A percentile compares a stretch with the other conserved stretches of the same genome.
Evolutionary conservation across 257 asterid species (phyloP).

Genomic region (Penstemon barbatus): DNA sequence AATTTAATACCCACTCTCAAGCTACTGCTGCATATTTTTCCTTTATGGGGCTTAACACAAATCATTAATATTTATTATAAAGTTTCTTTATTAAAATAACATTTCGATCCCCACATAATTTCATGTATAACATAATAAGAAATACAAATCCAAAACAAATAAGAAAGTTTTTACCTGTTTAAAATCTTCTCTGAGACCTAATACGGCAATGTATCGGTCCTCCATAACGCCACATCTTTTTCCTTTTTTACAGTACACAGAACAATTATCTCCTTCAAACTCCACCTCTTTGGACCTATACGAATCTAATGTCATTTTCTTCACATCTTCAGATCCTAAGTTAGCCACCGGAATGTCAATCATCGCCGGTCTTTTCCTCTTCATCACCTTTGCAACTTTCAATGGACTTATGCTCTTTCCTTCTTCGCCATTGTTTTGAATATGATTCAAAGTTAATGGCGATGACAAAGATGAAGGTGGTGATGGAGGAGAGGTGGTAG

Average conservation of each 20-base stretch:
- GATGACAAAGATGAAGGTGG: constrained; percentile 18
- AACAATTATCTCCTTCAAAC: constrained; percentile 60
- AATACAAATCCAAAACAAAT: too few species aligned
- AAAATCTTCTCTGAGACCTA: constrained; percentile 46
- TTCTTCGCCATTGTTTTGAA: constrained; percentile 19
- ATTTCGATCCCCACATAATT: too few species aligned
- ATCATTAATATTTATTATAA: too few species aligned
- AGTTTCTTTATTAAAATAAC: too few species aligned
- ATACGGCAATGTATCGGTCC: constrained; percentile 64
- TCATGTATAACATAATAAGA: too few species aligned
- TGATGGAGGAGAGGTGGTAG: constrained; percentile 43
- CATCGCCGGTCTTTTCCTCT: constrained; percentile 77
- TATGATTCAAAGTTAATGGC: constrained; percentile 34
- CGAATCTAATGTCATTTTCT: constrained; percentile 25
- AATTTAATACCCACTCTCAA: too few species aligned
- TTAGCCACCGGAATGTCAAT: constrained; percentile 51
- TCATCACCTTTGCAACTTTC: constrained; percentile 35
- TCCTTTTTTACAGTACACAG: constrained; percentile 75
- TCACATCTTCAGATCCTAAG: constrained; percentile 30
- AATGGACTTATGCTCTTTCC: constrained; percentile 25
- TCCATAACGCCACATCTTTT: constrained; percentile 64
- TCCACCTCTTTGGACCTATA: constrained; percentile 54
- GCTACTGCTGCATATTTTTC: too few species aligned
- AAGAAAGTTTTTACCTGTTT: constrained; percentile 45
- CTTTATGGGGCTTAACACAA: too few species aligned